Evolutionary conservation across 257 asterid genomes (phyloP), one percentile per base, ranked within the genome.

Genomic region (Petrea volubilis): DNA sequence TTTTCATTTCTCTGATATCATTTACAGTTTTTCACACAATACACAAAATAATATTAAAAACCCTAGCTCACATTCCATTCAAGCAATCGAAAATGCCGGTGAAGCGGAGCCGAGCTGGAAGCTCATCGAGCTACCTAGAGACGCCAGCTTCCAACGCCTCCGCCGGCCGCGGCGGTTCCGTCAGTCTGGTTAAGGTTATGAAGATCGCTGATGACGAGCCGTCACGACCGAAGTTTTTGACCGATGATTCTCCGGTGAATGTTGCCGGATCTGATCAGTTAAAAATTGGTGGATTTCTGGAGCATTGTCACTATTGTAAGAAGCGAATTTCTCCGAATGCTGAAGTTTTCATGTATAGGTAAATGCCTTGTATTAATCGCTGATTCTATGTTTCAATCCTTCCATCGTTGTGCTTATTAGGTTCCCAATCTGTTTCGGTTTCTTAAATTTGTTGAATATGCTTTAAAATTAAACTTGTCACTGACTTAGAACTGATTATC

Each of bases 321-420:
- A 86, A 80, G 79, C 70, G 75, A 13, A 80, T 84, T 36, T 70
- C 83, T 23, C 81, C 49, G 28, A 47, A 74, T 50, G 59, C 80
- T 52, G 93, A 84, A 63, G 79, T 82, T 73, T 85, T 72, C 70
- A 87, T 87, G 90, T 84, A 87, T 71, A 78, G 88, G 93, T 87
- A 68, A n/a, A 23, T 51, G 12, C 31, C 7, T 2, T 44, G 38
- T 36, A 14, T 57, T 63, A 18, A 51, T 29, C 57, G 27, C 61
- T 58, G 0, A 58, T 61, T 46, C 3, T 46, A 25, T 41, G 7
- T 27, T 44, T 58, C 8, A 20, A 1, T 40, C 31, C 9, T n/a
- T 44, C 27, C 25, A 15, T 52, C 9, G 50, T 29, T 47, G 31
- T 47, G 53, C 27, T 43, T 29, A 33, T 62, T 73, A 11, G 17